Evolutionary conservation across 805 yeast genomes (phyloP).

Genomic region (Kazachstania taianensis): DNA sequence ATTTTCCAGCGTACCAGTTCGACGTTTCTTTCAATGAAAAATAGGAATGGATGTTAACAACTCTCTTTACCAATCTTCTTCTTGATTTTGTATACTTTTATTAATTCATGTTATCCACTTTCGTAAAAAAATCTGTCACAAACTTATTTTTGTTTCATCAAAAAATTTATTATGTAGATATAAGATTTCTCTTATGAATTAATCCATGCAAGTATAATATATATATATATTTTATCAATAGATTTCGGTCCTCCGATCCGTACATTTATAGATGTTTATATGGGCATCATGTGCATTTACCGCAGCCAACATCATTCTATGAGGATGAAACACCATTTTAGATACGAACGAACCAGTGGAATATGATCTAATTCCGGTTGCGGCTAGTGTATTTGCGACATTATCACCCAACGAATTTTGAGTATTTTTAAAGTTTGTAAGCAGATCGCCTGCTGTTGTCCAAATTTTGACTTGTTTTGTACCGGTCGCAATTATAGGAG

Average conservation of each 20-base stretch:
- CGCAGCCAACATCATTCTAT: slow-evolving; percentile 85
- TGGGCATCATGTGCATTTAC: slow-evolving; percentile 69
- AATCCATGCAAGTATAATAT: too few relatives aligned
- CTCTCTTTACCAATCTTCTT: too few relatives aligned
- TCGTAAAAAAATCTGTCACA: too few relatives aligned
- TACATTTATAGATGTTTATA: slow-evolving; percentile 51
- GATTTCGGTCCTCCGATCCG: not conserved
- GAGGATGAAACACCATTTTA: slow-evolving; percentile 77
- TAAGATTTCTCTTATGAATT: too few relatives aligned
- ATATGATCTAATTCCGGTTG: slow-evolving; percentile 25
- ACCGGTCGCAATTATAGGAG: slow-evolving; percentile 87
- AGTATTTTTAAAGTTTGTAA: slow-evolving; percentile 47
- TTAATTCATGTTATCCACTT: too few relatives aligned
- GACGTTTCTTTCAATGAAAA: too few relatives aligned
- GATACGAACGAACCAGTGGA: slow-evolving; percentile 43
- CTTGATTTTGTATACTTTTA: too few relatives aligned
- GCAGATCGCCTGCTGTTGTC: slow-evolving; percentile 73
- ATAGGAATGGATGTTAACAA: too few relatives aligned
- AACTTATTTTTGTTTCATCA: too few relatives aligned
- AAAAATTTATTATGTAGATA: too few relatives aligned
- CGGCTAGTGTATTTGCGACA: slow-evolving; percentile 26
- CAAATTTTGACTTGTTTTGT: slow-evolving; percentile 69
- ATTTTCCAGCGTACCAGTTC: too few relatives aligned
- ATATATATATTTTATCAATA: not conserved
- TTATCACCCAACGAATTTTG: slow-evolving; percentile 22